Conservation (phyloP, 148 eudicot genomes). For the Silene latifolia region DNA sequence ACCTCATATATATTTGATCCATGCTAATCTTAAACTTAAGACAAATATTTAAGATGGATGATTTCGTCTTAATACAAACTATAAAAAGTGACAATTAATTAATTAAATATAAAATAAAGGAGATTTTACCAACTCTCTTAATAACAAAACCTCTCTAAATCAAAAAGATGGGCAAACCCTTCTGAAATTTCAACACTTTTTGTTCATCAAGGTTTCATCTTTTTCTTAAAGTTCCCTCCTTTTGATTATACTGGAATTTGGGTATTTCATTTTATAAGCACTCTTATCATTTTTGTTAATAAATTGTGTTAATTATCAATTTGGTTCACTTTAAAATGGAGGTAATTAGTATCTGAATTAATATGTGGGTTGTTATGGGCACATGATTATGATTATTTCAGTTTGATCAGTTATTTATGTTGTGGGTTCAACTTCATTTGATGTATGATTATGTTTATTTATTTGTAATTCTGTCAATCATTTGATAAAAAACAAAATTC, state of each 20-base stretch:
- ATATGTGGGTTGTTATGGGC: slow-evolving; percentile 11
- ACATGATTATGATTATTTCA: not conserved
- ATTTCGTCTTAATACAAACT: too few relatives aligned
- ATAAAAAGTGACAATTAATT: too few relatives aligned
- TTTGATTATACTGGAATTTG: slow-evolving; percentile 10
- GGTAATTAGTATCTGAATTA: not conserved
- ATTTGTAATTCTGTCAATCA: not conserved
- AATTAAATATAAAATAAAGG: slow-evolving; percentile 8
- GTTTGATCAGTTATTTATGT: not conserved
- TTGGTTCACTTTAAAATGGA: too few relatives aligned
- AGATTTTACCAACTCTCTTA: slow-evolving; percentile 27
- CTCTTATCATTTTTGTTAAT: not conserved
- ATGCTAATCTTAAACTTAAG: too few relatives aligned
- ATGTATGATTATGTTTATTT: not conserved
- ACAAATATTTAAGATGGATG: too few relatives aligned
- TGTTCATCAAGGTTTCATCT: not conserved
- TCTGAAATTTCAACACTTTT: not conserved
- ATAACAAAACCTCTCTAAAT: slow-evolving; percentile 18
- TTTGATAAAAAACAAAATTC: slow-evolving; percentile 3
- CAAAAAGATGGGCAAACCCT: not conserved
- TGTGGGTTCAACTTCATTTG: not conserved
- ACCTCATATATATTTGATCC: too few relatives aligned
- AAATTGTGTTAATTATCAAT: not conserved
- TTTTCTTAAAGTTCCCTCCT: slow-evolving; percentile 12
- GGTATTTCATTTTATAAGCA: slow-evolving; percentile 1